These are phyloP conservation scores for Trichophyton rubrum DNA, from an alignment of 2,329 filamentous ascomycete genomes.

Conservation along the genomic window DNA sequence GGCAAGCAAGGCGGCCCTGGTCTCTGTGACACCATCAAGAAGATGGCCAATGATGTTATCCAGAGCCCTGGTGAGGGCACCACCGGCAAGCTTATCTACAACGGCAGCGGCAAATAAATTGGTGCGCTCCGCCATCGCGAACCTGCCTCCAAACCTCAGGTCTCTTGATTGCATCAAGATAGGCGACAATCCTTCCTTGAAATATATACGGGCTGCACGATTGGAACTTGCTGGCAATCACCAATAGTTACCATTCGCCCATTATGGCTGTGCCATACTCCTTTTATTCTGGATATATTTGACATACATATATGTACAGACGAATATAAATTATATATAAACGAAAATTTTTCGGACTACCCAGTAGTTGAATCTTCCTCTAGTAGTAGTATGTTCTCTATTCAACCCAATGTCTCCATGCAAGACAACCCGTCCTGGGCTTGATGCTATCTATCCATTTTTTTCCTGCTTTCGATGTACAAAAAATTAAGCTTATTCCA, in stretches of 20 bases:
- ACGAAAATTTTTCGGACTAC: neutral
- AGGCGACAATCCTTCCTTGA: neutral
- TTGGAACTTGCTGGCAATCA: neutral
- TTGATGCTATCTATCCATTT: neutral
- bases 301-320: neutral
- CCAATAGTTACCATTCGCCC: neutral
- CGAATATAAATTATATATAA: neutral
- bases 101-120: conserved; percentile 11
- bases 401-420: too few species aligned
- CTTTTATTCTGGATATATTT: neutral
- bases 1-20: conserved; percentile 36
- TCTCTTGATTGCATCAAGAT: neutral
- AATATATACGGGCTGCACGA: neutral
- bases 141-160: neutral
- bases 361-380: neutral
- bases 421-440: too few species aligned
- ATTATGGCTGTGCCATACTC: neutral
- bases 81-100: conserved; percentile 21
- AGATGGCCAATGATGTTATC: conserved; percentile 33
- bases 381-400: too few species aligned
- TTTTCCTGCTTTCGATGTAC: neutral
- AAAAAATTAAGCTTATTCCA: too few species aligned
- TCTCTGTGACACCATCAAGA: conserved; percentile 40
- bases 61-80: conserved; percentile 15
- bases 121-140: neutral